phyloP scores from a whole-genome alignment of 352 stramenopile species.

The Phytophthora fragariaefolia region DNA sequence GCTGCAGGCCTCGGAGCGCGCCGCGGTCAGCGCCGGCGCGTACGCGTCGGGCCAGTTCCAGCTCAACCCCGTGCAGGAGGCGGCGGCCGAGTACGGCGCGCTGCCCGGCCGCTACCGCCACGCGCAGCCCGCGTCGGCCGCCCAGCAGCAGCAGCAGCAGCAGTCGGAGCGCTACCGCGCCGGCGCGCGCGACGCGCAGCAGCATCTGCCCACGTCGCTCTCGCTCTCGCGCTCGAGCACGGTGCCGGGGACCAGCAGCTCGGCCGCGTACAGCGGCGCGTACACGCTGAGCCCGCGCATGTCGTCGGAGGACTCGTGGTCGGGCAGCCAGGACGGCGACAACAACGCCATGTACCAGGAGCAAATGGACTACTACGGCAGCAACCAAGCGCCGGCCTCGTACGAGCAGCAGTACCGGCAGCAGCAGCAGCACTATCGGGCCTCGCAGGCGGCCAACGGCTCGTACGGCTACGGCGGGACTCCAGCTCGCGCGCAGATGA shows the following conservation, averaged over 20 bases:
- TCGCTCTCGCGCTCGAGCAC: constrained; percentile 41
- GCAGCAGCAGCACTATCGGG: constrained; percentile 35
- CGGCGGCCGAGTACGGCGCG: constrained; percentile 46
- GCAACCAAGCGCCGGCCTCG: constrained; percentile 31
- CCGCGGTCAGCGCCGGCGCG: constrained; percentile 17
- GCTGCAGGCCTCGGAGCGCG: constrained; percentile 35
- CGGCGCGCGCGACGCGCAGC: constrained; percentile 21
- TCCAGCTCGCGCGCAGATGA: constrained; percentile 35
- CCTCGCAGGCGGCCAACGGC: constrained; percentile 29
- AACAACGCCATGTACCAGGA: constrained; percentile 46
- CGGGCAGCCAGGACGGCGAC: constrained; percentile 54
- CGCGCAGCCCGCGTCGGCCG: constrained; percentile 19
- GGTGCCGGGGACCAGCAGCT: constrained; percentile 47
- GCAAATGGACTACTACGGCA: constrained; percentile 57
- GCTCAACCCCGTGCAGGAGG: constrained; percentile 54
- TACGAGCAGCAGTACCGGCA: constrained; percentile 34
- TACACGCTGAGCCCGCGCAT: constrained; percentile 58
- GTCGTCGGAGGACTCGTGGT: constrained; percentile 58
- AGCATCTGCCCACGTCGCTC: constrained; percentile 42
- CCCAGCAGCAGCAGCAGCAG: constrained; percentile 20
- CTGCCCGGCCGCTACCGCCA: constrained; percentile 33
- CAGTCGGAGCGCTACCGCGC: constrained; percentile 37
- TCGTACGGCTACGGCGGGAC: constrained; percentile 42
- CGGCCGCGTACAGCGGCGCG: constrained; percentile 39
- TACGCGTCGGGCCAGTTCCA: constrained; percentile 61